These are phyloP conservation scores for Microcos paniculata DNA, from an alignment of 345 rosid genomes.

Conservation along the genomic window DNA sequence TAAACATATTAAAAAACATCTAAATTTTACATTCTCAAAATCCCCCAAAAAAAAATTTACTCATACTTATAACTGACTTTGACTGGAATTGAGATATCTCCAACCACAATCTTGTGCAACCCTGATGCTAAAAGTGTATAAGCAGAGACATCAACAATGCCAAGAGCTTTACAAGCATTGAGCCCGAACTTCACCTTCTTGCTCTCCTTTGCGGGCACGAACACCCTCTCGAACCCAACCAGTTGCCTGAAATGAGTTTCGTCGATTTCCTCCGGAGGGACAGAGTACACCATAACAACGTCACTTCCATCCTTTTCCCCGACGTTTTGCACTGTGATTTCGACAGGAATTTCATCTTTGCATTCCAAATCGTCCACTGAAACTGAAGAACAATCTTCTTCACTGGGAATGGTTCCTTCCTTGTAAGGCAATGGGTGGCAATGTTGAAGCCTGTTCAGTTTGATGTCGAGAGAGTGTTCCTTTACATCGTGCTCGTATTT, in stretches of 20 bases:
- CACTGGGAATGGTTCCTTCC: background rate
- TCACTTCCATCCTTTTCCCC: conserved; percentile 33
- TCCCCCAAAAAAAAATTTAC: background rate
- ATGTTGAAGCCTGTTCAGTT: conserved; percentile 20
- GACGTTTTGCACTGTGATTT: conserved; percentile 18
- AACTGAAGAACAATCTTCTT: conserved; percentile 18
- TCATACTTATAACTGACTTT: background rate
- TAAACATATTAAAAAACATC: no score
- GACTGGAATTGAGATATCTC: background rate
- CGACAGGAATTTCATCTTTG: background rate
- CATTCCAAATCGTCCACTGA: conserved; percentile 8
- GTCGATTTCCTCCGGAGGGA: conserved; percentile 28
- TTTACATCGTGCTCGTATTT: background rate
- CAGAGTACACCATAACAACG: conserved; percentile 31
- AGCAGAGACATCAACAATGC: conserved; percentile 21
- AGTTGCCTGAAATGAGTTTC: conserved; percentile 28
- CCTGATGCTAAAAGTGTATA: conserved; percentile 30
- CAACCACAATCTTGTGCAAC: conserved; percentile 23
- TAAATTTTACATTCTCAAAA: background rate
- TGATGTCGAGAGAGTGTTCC: background rate
- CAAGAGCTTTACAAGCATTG: conserved; percentile 31
- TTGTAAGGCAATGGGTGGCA: conserved; percentile 24
- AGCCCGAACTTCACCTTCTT: conserved; percentile 25
- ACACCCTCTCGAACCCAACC: conserved; percentile 36
- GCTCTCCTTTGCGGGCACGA: conserved; percentile 22